Percentiles rank a stretch among this genome's conserved stretches.
Conservation (phyloP, 257 asterid species). For the Solanum ossicruentum region DNA sequence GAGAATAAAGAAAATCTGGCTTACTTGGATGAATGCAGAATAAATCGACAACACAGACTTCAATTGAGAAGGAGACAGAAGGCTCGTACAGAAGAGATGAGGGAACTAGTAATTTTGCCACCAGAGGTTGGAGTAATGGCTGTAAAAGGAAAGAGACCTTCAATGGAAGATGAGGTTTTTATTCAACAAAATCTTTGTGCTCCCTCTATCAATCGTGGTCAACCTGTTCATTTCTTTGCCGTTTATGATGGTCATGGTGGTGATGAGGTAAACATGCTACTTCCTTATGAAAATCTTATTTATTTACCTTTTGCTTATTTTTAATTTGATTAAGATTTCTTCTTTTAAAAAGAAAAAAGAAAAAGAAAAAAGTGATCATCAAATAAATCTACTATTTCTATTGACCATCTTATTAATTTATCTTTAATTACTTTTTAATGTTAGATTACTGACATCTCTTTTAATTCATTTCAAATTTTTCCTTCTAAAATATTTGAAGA, state of each 20-base stretch:
- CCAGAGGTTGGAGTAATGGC: slow-evolving; percentile 1
- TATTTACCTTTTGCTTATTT: too few relatives aligned
- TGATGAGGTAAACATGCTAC: neutral
- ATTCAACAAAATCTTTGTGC: slow-evolving; percentile 2
- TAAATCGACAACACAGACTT: neutral
- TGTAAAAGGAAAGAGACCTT: neutral
- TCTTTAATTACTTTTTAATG: too few relatives aligned
- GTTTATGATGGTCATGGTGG: slow-evolving; percentile 18
- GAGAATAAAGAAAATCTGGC: neutral
- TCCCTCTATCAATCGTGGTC: neutral
- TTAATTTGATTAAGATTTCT: too few relatives aligned
- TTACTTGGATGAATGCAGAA: neutral
- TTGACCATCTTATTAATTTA: too few relatives aligned
- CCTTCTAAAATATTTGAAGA: too few relatives aligned
- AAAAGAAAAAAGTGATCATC: too few relatives aligned
- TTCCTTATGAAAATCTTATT: neutral
- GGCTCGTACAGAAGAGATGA: neutral
- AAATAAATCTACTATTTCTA: too few relatives aligned
- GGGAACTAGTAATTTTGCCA: neutral
- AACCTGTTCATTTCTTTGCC: slow-evolving; percentile 3
- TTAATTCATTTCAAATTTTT: too few relatives aligned
- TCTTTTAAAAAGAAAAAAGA: too few relatives aligned
- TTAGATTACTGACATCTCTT: too few relatives aligned
- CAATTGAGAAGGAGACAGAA: neutral
- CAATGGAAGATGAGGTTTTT: slow-evolving; percentile 4